A percentile compares a stretch with the other conserved stretches of the same genome.
Evolutionary conservation across 2,329 filamentous ascomycete genomes (phyloP).

Genomic region (Botrytis medusae): DNA sequence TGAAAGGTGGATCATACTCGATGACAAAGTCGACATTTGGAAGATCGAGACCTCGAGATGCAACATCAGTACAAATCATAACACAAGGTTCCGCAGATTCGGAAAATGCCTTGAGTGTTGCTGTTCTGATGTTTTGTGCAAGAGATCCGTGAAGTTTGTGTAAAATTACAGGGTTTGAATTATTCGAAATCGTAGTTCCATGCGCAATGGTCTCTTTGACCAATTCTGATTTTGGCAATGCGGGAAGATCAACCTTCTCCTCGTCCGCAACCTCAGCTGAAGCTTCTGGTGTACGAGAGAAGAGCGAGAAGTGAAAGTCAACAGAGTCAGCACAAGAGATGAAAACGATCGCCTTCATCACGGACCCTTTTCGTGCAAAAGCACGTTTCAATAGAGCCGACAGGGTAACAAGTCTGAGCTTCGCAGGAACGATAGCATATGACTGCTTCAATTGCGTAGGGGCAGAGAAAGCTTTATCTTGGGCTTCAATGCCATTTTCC

Average conservation of each 20-base stretch:
- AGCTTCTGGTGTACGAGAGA: constrained; percentile 47
- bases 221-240: constrained; percentile 38
- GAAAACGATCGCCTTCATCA: constrained; percentile 97
- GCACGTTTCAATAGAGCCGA: constrained; percentile 80
- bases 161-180: constrained; percentile 74
- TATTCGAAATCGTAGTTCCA: constrained; percentile 70
- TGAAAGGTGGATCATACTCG: constrained; percentile 95
- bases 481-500: constrained; percentile 48
- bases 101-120: constrained; percentile 79
- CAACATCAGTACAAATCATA: constrained; percentile 91
- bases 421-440: constrained; percentile 83
- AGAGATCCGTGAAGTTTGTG: constrained; percentile 92
- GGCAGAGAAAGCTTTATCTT: constrained; percentile 65
- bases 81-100: constrained; percentile 73
- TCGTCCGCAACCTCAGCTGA: constrained; percentile 41
- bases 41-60: constrained; percentile 91
- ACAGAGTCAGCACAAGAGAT: constrained; percentile 96
- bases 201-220: constrained; percentile 64
- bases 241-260: constrained; percentile 38
- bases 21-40: constrained; percentile 93
- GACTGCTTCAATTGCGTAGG: constrained; percentile 93
- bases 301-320: constrained; percentile 90
- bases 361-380: constrained; percentile 82
- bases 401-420: constrained; percentile 85
- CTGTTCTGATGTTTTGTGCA: constrained; percentile 80